These are phyloP conservation scores for Blastocystis sp. DNA, from an alignment of 352 stramenopile species.

Conservation along the genomic window DNA sequence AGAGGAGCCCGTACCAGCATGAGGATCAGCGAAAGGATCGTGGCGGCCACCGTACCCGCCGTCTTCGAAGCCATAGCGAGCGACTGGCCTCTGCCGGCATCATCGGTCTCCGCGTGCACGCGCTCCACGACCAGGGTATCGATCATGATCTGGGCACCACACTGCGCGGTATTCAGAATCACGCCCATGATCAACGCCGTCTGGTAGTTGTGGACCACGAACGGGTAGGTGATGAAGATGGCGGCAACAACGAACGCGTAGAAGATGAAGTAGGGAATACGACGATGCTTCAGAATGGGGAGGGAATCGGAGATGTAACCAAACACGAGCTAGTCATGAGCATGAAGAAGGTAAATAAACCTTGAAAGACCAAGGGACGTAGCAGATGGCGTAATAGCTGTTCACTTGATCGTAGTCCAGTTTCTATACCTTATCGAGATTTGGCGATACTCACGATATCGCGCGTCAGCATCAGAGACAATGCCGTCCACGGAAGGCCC, in stretches of 20 bases:
- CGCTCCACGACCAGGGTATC: slow-evolving; percentile 67
- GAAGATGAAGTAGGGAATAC: slow-evolving; percentile 64
- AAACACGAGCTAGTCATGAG: slow-evolving; percentile 56
- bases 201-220: slow-evolving; percentile 24
- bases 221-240: slow-evolving; percentile 47
- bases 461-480: slow-evolving; percentile 39
- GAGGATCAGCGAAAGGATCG: slow-evolving; percentile 58
- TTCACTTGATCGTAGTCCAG: slow-evolving; percentile 64
- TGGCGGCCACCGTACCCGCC: slow-evolving; percentile 51
- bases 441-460: neutral
- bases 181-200: slow-evolving; percentile 42
- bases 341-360: neutral
- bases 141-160: slow-evolving; percentile 64
- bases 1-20: slow-evolving; percentile 18
- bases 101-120: slow-evolving; percentile 56
- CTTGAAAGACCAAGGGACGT: slow-evolving; percentile 69
- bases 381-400: slow-evolving; percentile 61
- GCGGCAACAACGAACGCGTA: slow-evolving; percentile 50
- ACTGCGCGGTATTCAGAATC: slow-evolving; percentile 50
- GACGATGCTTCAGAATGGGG: slow-evolving; percentile 56
- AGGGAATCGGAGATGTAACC: slow-evolving; percentile 70
- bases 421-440: neutral
- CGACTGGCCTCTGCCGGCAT: slow-evolving; percentile 60
- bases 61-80: slow-evolving; percentile 62
- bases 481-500: slow-evolving; percentile 55